Evolutionary conservation across 495 filamentous ascomycete genomes (phyloP).

Genomic region (Lasiosphaeris hirsuta): DNA sequence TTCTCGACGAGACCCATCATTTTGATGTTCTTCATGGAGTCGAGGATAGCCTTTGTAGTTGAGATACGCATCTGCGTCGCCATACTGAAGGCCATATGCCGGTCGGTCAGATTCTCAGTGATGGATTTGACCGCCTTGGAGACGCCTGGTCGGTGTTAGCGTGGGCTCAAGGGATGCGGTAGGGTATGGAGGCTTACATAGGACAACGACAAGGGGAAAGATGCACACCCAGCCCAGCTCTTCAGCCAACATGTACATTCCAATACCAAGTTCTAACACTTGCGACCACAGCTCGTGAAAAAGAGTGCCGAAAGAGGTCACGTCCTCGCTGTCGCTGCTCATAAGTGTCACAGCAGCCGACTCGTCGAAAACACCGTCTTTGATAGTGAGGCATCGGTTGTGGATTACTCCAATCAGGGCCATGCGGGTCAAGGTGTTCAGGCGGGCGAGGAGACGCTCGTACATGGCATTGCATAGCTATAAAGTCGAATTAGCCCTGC

Average conservation of each 20-base stretch:
- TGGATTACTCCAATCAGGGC: slow-evolving; percentile 56
- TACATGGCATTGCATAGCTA: slow-evolving; percentile 50
- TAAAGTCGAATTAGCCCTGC: too few relatives aligned
- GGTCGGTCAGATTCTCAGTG: slow-evolving; percentile 41
- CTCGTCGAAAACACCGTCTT: slow-evolving; percentile 43
- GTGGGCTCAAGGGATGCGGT: too few relatives aligned
- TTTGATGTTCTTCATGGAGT: slow-evolving; percentile 58
- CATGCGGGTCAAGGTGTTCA: slow-evolving; percentile 55
- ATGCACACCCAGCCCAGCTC: slow-evolving; percentile 53
- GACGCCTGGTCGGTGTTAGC: too few relatives aligned
- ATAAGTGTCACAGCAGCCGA: slow-evolving; percentile 58
- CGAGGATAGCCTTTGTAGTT: slow-evolving; percentile 50
- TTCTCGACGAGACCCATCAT: slow-evolving; percentile 53
- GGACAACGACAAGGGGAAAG: slow-evolving; percentile 51
- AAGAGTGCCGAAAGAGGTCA: slow-evolving; percentile 25
- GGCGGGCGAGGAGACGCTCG: slow-evolving; percentile 50
- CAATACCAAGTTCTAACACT: slow-evolving; percentile 53
- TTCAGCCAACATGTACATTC: slow-evolving; percentile 52
- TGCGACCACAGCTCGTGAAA: slow-evolving; percentile 47
- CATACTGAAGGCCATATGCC: slow-evolving; percentile 45
- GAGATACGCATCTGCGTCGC: slow-evolving; percentile 52
- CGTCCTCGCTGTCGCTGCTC: slow-evolving; percentile 41
- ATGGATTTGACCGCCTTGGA: slow-evolving; percentile 38
- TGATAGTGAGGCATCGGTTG: slow-evolving; percentile 47
- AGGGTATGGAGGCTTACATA: too few relatives aligned